Percentiles rank a stretch among this genome's conserved stretches.
phyloP scores from a whole-genome alignment of 169 alveolate species.

The Cryptosporidium xiaoi region DNA sequence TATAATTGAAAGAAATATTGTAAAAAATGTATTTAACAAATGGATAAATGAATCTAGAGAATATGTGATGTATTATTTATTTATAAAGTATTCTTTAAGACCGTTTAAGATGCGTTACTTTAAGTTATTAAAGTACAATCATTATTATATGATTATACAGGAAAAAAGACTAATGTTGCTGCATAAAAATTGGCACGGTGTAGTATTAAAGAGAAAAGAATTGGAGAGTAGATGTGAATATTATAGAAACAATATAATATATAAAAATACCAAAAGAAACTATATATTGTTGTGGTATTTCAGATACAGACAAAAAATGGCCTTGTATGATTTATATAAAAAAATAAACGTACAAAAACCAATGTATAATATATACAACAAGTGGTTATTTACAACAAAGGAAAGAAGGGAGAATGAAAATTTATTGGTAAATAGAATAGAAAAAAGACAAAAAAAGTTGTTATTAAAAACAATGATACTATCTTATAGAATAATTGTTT shows the following conservation, averaged over 20 bases:
- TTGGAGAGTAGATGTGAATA: background rate
- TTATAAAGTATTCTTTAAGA: background rate
- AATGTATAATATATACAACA: background rate
- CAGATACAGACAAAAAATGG: background rate
- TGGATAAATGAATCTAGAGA: conserved; percentile 6
- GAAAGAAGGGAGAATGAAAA: background rate
- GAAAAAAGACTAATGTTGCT: background rate
- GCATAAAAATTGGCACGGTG: background rate
- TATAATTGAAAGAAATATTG: background rate
- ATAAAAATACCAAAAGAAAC: background rate
- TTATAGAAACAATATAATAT: background rate
- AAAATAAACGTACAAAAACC: conserved; percentile 3
- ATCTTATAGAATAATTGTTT: background rate
- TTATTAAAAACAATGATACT: background rate
- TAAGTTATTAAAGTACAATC: background rate
- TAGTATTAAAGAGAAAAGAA: background rate
- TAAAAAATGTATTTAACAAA: background rate
- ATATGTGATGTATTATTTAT: conserved; percentile 4
- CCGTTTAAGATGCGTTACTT: conserved; percentile 6
- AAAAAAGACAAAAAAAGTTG: background rate
- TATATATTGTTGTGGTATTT: background rate
- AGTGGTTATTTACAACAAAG: background rate
- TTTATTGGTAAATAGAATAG: background rate
- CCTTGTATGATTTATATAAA: background rate
- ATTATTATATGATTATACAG: background rate